Base-by-base conservation (phyloP, 257 asterid species). In the Eucommia ulmoides region DNA sequence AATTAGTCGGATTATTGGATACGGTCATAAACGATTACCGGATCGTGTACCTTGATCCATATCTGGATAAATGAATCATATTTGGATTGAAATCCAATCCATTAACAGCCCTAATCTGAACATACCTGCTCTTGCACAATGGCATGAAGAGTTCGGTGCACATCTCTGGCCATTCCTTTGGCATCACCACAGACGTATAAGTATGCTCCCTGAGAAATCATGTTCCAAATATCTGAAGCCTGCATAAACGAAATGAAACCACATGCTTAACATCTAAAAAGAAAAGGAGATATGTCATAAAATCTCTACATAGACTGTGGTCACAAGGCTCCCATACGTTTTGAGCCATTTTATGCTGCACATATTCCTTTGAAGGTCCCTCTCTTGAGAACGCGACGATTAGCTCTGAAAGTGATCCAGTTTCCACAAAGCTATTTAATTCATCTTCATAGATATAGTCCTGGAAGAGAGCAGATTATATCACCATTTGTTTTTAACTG, bases 131-230 rank as follows among this genome's bases (percentile, higher is more conserved):
- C 91, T 71, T 81, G 93, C 10, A 73, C 83, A 49, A 91, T 74
- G 49, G 82, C 72, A 75, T 91, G 97, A 66, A 91, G 94, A 35
- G 93, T 83, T 55, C 97, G 75, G 65, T 91, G 99, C 33, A 91
- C 99, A n/a, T 91, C 97, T 53, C 87, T 83, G 33, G 99, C 99
- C 99, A 91, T 91, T 62, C 99, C 97, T 64, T 91, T 91, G 42
- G 99, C 99, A 60, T 91, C 99, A 63, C 99, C 97, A 7, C 99
- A 91, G 4, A 86, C 99, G 22, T 91, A 91, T 0, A 91, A 52
- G 14, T 91, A 77, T 19, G 76, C 97, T 61, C 97, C 99, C 64
- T 79, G 78, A 1, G 94, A 91, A 45, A 91, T 82, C 80, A 83
- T 50, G 60, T 63, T 79, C 99, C 99, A 91, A 47, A 91, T 29